Evolutionary conservation across 1,284 basidiomycete genomes (phyloP).

Genomic region (Inonotus obliquus): DNA sequence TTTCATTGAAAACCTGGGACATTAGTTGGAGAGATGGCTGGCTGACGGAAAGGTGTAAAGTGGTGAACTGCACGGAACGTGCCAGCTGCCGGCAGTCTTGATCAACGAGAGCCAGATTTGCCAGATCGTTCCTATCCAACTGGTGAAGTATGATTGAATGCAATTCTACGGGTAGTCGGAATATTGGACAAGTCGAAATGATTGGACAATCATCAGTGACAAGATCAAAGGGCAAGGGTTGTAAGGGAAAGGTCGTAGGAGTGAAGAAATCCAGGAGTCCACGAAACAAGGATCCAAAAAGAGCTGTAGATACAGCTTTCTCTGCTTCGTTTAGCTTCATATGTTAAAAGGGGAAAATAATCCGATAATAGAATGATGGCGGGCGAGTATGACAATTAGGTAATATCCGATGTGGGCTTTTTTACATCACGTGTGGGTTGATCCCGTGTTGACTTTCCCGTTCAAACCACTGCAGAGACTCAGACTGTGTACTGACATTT

Average conservation of each 20-base stretch:
- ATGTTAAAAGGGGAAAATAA: too few relatives aligned
- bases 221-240: conserved; percentile 2
- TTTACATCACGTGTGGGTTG: too few relatives aligned
- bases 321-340: too few relatives aligned
- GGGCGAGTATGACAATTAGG: too few relatives aligned
- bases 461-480: too few relatives aligned
- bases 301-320: too few relatives aligned
- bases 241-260: background rate
- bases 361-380: too few relatives aligned
- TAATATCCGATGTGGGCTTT: too few relatives aligned
- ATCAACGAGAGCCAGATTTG: background rate
- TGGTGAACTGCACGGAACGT: background rate
- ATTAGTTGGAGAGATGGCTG: background rate
- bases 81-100: conserved; percentile 1
- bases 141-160: background rate
- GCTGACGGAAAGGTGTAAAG: background rate
- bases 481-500: too few relatives aligned
- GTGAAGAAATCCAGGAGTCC: background rate
- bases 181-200: background rate
- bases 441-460: too few relatives aligned
- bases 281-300: too few relatives aligned
- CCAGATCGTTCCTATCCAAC: background rate
- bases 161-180: conserved; percentile 4
- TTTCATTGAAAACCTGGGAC: background rate
- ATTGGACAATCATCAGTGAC: background rate